Percentiles rank a stretch among this genome's conserved stretches.
Conservation (phyloP, 2,329 filamentous ascomycete species). For the Sporothrix humicola region DNA sequence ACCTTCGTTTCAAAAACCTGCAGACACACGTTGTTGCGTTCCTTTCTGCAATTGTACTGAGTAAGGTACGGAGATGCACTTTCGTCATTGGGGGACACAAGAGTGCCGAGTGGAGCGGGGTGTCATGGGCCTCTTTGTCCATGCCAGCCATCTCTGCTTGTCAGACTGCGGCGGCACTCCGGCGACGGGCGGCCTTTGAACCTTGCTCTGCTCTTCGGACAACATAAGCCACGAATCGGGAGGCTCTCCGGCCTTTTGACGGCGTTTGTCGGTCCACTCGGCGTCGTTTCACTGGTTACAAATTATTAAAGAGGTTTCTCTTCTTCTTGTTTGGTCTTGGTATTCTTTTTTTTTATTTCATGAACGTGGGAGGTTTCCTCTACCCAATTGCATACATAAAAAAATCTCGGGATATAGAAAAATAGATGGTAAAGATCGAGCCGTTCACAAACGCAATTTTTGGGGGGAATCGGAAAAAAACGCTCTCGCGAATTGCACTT, state of each 20-base stretch:
- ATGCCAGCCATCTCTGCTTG: background rate
- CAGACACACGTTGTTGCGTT: background rate
- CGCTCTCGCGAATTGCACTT: background rate
- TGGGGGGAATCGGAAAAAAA: background rate
- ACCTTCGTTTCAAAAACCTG: constrained; percentile 15
- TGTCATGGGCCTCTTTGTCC: background rate
- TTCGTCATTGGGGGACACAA: background rate
- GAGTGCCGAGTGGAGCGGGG: background rate
- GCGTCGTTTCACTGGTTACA: background rate
- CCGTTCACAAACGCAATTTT: background rate
- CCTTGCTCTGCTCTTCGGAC: background rate
- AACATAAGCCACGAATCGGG: background rate
- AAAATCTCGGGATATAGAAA: constrained; percentile 23
- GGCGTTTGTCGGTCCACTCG: background rate
- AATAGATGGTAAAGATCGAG: background rate
- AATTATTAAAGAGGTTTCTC: too few species aligned
- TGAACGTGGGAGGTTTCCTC: constrained; percentile 5
- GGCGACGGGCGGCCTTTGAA: background rate
- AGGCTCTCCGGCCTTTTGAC: background rate
- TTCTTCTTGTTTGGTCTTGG: too few species aligned
- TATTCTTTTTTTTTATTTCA: constrained; percentile 16
- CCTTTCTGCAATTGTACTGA: background rate
- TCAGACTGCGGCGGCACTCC: too few species aligned
- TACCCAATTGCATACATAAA: constrained; percentile 27
- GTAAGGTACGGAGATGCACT: too few species aligned